Conservation (phyloP, 2,329 filamentous ascomycete genomes). For the Aspergillus ruber region DNA sequence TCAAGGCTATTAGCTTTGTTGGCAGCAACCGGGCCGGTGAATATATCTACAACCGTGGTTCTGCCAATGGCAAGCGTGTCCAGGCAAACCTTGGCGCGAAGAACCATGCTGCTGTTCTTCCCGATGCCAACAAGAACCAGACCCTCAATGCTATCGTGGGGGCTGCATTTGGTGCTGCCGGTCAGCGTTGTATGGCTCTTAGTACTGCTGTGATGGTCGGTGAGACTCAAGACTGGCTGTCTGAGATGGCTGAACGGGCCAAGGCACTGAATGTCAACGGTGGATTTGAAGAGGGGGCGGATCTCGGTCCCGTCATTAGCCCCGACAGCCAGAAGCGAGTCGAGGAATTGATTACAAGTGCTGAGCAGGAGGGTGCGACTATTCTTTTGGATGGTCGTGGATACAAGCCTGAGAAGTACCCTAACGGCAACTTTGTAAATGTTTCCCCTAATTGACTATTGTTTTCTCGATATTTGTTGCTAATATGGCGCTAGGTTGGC, state of each 20-base stretch:
- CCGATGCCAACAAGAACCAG: slow-evolving; percentile 65
- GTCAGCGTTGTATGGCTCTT: slow-evolving; percentile 64
- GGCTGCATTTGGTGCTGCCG: slow-evolving; percentile 62
- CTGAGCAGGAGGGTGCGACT: slow-evolving; percentile 58
- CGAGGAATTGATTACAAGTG: slow-evolving; percentile 54
- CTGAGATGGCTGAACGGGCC: slow-evolving; percentile 57
- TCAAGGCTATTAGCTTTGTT: slow-evolving; percentile 64
- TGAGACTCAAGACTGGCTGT: slow-evolving; percentile 59
- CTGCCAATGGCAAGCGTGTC: slow-evolving; percentile 63
- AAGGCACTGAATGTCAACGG: slow-evolving; percentile 56
- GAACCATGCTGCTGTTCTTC: slow-evolving; percentile 62
- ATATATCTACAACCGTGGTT: slow-evolving; percentile 62
- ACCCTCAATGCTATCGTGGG: slow-evolving; percentile 60
- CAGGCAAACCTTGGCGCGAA: slow-evolving; percentile 65
- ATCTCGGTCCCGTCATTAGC: slow-evolving; percentile 60
- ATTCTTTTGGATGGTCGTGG: slow-evolving; percentile 58
- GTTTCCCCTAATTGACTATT: neutral
- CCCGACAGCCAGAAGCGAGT: slow-evolving; percentile 59
- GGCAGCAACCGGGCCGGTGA: slow-evolving; percentile 63
- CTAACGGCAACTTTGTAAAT: slow-evolving; percentile 60
- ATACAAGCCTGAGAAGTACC: slow-evolving; percentile 56
- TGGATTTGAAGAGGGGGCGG: slow-evolving; percentile 57
- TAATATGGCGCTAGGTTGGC: slow-evolving; percentile 42
- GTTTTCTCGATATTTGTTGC: neutral
- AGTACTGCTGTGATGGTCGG: slow-evolving; percentile 60